Percentiles rank a stretch among this genome's conserved stretches.
These are phyloP conservation scores for Achaetomiella virescens DNA, from an alignment of 495 filamentous ascomycete genomes.

Conservation along the genomic window DNA sequence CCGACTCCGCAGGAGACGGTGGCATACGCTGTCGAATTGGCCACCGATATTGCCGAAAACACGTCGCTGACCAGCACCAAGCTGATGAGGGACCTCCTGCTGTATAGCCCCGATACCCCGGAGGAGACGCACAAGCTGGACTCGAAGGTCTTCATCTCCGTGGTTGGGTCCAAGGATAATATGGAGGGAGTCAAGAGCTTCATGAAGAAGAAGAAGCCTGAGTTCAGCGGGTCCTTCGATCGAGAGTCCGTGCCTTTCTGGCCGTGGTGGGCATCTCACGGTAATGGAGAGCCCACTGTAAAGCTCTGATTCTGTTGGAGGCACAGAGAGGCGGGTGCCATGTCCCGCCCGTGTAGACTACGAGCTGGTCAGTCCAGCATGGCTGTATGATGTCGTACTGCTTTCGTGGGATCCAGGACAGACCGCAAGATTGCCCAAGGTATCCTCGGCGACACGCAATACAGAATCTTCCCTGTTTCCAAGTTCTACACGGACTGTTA, in stretches of 20 bases:
- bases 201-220: neutral
- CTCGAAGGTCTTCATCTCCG: neutral
- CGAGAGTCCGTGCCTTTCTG: neutral
- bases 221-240: neutral
- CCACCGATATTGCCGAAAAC: neutral
- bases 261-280: neutral
- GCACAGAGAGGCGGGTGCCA: too few species aligned
- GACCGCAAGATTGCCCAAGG: too few species aligned
- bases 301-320: too few species aligned
- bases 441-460: too few species aligned
- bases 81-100: neutral
- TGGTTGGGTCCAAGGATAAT: neutral
- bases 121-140: neutral
- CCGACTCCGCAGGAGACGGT: neutral
- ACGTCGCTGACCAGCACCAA: neutral
- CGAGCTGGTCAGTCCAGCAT: too few species aligned
- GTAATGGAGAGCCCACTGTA: too few species aligned
- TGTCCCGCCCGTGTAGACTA: too few species aligned
- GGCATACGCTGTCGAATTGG: neutral
- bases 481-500: too few species aligned
- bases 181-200: neutral
- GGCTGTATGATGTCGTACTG: too few species aligned
- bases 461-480: too few species aligned
- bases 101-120: neutral
- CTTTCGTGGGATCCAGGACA: too few species aligned